Evolutionary conservation across 1,284 basidiomycete genomes (phyloP).

Genomic region (Heterobasidion annosum): DNA sequence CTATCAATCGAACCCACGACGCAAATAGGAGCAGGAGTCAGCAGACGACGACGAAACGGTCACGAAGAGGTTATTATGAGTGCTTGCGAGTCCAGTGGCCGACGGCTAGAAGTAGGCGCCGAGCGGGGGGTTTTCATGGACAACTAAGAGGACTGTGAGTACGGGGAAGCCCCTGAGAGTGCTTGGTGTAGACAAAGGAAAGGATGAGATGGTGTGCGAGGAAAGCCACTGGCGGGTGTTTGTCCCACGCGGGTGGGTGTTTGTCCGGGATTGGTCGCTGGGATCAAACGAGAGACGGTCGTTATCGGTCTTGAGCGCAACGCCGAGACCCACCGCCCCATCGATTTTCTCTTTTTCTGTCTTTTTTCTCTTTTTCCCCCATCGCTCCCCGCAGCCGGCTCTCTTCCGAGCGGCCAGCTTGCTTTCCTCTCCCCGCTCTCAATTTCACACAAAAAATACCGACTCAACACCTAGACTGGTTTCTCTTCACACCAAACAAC

Average conservation of each 20-base stretch:
- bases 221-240: background rate
- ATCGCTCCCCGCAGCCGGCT: slow-evolving; percentile 1
- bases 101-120: too few relatives aligned
- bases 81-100: too few relatives aligned
- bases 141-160: too few relatives aligned
- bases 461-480: background rate
- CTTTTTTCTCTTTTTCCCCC: background rate
- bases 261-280: background rate
- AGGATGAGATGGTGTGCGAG: background rate
- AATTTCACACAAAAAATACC: background rate
- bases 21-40: too few relatives aligned
- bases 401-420: background rate
- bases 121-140: too few relatives aligned
- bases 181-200: too few relatives aligned
- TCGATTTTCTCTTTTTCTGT: background rate
- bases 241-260: background rate
- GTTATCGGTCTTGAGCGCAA: background rate
- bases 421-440: background rate
- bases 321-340: background rate
- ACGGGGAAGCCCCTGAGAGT: too few relatives aligned
- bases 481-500: background rate
- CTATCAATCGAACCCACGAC: too few relatives aligned
- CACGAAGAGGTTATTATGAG: too few relatives aligned
- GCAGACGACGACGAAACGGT: too few relatives aligned
- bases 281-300: background rate